Evolutionary conservation across 1,139 yeast species (phyloP).

Genomic region (Nematodospora anomalae): DNA sequence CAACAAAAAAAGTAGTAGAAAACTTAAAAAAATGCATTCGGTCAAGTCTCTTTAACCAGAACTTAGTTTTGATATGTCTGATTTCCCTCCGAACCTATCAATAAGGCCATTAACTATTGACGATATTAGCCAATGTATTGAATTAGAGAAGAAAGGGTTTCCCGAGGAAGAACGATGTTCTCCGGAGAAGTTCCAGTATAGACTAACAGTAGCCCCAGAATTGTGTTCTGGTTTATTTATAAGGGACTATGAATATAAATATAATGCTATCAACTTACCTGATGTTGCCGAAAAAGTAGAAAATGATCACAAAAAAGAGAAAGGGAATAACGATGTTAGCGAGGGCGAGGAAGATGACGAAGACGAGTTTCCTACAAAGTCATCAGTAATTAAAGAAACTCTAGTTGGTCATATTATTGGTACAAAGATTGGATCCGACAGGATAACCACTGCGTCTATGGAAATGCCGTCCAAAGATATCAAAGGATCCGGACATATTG

Average conservation of each 20-base stretch:
- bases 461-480: conserved; percentile 46
- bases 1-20: background rate
- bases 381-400: conserved; percentile 60
- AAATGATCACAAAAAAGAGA: conserved; percentile 23
- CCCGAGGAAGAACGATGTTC: conserved; percentile 66
- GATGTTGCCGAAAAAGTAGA: conserved; percentile 40
- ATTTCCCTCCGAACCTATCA: conserved; percentile 61
- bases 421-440: conserved; percentile 59
- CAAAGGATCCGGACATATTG: conserved; percentile 76
- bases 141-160: conserved; percentile 70
- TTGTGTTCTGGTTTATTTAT: conserved; percentile 83
- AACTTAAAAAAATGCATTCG: too few species aligned
- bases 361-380: conserved; percentile 45
- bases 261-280: conserved; percentile 47
- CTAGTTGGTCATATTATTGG: conserved; percentile 84
- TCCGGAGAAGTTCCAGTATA: conserved; percentile 60
- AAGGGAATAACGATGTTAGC: conserved; percentile 24
- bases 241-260: conserved; percentile 56
- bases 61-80: conserved; percentile 28
- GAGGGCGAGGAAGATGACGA: conserved; percentile 30
- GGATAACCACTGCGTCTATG: conserved; percentile 70
- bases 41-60: too few species aligned
- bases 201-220: conserved; percentile 84
- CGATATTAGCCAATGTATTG: conserved; percentile 62
- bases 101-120: conserved; percentile 77